phyloP scores from a whole-genome alignment of 1,284 basidiomycete species.

The Fomitopsis schrenkii region DNA sequence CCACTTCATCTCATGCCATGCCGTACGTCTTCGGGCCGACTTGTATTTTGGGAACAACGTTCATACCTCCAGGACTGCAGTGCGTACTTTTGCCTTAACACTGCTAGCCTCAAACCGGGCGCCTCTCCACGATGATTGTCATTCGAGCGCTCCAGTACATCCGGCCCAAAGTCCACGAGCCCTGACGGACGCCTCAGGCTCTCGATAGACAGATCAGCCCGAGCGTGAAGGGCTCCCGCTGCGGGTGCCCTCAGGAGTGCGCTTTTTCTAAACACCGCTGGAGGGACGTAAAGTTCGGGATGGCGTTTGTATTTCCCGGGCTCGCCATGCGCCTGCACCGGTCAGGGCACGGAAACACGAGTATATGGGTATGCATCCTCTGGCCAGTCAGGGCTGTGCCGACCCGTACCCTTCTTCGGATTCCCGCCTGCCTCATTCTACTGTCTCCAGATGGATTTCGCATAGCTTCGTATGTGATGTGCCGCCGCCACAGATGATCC shows the following conservation, averaged over 20 bases:
- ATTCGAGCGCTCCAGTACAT: neutral
- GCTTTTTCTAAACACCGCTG: neutral
- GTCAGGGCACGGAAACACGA: neutral
- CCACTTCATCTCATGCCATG: neutral
- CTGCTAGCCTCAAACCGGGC: neutral
- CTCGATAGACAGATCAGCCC: neutral
- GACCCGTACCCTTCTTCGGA: neutral
- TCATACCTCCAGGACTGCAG: neutral
- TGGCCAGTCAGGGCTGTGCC: neutral
- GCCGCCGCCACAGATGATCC: neutral
- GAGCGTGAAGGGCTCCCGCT: neutral
- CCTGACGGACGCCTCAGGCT: neutral
- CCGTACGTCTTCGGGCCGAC: neutral
- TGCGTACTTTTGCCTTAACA: neutral
- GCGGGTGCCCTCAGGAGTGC: too few relatives aligned
- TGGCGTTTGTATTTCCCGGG: neutral
- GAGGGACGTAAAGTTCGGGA: neutral
- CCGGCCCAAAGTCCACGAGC: neutral
- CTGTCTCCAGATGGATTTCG: neutral
- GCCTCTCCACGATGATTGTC: neutral
- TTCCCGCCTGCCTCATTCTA: neutral
- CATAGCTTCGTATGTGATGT: neutral
- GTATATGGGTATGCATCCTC: neutral
- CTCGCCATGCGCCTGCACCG: neutral
- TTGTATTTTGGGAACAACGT: neutral